phyloP scores from a whole-genome alignment of 441 rosid genomes.

The Eutrema salsugineum region DNA sequence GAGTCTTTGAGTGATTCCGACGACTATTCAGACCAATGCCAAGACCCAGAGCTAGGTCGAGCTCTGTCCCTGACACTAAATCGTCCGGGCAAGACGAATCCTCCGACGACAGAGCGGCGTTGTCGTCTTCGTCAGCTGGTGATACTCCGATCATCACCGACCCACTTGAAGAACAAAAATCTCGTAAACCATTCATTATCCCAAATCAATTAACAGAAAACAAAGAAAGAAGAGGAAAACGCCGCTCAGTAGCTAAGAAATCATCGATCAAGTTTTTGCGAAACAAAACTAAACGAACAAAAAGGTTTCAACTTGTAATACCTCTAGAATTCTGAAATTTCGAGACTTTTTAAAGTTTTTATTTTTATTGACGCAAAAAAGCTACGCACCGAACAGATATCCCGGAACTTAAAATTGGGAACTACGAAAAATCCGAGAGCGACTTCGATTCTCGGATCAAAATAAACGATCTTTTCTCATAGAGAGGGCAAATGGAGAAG shows the following conservation, averaged over 20 bases:
- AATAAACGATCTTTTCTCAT: neutral
- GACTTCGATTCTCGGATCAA: conserved; percentile 11
- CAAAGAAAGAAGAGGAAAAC: neutral
- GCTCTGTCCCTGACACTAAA: conserved; percentile 51
- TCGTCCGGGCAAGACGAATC: conserved; percentile 68
- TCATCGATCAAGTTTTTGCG: neutral
- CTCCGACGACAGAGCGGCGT: conserved; percentile 53
- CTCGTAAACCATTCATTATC: conserved; percentile 11
- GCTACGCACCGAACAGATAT: neutral
- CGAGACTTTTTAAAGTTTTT: neutral
- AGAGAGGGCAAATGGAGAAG: neutral
- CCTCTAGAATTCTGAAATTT: neutral
- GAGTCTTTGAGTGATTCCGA: conserved; percentile 23
- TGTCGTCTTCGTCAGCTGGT: conserved; percentile 55
- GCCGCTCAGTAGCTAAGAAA: neutral
- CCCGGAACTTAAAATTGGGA: neutral
- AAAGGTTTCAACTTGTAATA: conserved; percentile 9
- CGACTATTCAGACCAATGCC: conserved; percentile 20
- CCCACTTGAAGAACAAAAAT: conserved; percentile 36
- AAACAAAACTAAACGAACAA: neutral
- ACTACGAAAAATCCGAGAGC: neutral
- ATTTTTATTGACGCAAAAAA: neutral
- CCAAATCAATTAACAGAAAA: neutral
- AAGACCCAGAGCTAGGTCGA: conserved; percentile 56
- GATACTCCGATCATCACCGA: conserved; percentile 33